phyloP scores from a whole-genome alignment of 257 asterid species.

The Penstemon eatonii region DNA sequence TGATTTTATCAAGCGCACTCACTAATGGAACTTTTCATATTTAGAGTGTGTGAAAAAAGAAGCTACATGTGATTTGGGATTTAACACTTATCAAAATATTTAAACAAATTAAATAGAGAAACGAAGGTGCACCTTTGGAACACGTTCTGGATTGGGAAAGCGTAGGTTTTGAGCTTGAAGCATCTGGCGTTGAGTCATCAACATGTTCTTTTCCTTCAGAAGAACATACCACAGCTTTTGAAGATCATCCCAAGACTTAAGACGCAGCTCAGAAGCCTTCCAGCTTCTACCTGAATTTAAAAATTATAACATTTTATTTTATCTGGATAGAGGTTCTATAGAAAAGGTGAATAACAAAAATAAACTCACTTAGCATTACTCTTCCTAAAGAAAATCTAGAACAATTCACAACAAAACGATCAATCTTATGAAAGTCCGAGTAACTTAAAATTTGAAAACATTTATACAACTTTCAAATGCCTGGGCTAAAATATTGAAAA shows the following conservation, averaged over 20 bases:
- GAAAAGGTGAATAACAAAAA: neutral
- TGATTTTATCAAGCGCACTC: too few species aligned
- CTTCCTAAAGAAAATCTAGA: slow-evolving; percentile 6
- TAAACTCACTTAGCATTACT: slow-evolving; percentile 11
- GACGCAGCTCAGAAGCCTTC: slow-evolving; percentile 95
- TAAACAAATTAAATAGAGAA: slow-evolving; percentile 13
- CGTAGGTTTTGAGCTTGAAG: slow-evolving; percentile 81
- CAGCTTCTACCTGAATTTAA: slow-evolving; percentile 74
- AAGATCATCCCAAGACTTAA: slow-evolving; percentile 98
- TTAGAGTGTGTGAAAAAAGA: too few species aligned
- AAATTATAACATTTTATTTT: slow-evolving; percentile 9
- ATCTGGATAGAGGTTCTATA: neutral
- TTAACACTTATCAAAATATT: neutral
- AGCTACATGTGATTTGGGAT: too few species aligned
- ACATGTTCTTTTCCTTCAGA: slow-evolving; percentile 84
- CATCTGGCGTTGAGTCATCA: slow-evolving; percentile 94
- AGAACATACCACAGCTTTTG: slow-evolving; percentile 91
- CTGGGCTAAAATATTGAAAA: neutral
- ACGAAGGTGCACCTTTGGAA: slow-evolving; percentile 60
- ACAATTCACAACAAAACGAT: slow-evolving; percentile 1
- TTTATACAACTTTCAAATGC: neutral
- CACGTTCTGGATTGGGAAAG: slow-evolving; percentile 82
- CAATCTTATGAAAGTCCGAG: slow-evolving; percentile 1
- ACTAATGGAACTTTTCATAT: too few species aligned
- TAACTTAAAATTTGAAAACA: neutral